Conservation (phyloP, 2,329 filamentous ascomycete species). For the Nigrospora sphaerica region DNA sequence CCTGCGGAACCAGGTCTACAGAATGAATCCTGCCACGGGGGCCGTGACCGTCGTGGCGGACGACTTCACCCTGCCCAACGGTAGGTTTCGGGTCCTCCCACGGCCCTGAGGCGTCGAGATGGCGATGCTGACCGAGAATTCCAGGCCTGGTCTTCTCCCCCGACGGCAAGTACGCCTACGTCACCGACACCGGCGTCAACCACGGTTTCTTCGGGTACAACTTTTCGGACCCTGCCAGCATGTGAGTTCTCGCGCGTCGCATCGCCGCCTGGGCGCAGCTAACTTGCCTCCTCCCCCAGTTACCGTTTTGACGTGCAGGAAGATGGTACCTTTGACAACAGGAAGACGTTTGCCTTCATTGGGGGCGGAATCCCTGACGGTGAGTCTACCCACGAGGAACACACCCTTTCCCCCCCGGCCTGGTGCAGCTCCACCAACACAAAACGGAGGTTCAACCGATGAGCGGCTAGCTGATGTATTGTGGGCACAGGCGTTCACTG, state of each 20-base stretch:
- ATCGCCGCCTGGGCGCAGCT: not conserved
- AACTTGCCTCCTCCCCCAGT: conserved; percentile 14
- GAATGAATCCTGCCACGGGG: conserved; percentile 41
- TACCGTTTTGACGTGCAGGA: conserved; percentile 37
- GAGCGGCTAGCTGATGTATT: conserved; percentile 2
- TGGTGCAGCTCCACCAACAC: not conserved
- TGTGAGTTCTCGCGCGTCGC: conserved; percentile 30
- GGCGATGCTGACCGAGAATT: too few species aligned
- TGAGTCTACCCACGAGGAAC: conserved; percentile 11
- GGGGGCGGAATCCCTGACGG: conserved; percentile 52
- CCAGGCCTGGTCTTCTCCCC: conserved; percentile 48
- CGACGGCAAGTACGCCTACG: conserved; percentile 41
- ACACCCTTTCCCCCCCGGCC: not conserved
- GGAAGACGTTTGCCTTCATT: conserved; percentile 49
- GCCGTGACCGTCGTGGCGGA: conserved; percentile 50
- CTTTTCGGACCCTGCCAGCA: conserved; percentile 32
- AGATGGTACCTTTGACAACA: conserved; percentile 39
- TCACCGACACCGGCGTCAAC: conserved; percentile 49
- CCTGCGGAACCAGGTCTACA: conserved; percentile 52
- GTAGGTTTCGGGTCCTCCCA: conserved; percentile 12
- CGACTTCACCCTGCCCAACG: conserved; percentile 48
- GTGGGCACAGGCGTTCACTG: conserved; percentile 43
- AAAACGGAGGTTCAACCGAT: not conserved
- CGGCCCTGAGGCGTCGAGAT: not conserved
- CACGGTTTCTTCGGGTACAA: conserved; percentile 36